A percentile compares a stretch with the other conserved stretches of the same genome.
Conservation (phyloP, 1,139 yeast species). For the Yamadazyma epiphylla region DNA sequence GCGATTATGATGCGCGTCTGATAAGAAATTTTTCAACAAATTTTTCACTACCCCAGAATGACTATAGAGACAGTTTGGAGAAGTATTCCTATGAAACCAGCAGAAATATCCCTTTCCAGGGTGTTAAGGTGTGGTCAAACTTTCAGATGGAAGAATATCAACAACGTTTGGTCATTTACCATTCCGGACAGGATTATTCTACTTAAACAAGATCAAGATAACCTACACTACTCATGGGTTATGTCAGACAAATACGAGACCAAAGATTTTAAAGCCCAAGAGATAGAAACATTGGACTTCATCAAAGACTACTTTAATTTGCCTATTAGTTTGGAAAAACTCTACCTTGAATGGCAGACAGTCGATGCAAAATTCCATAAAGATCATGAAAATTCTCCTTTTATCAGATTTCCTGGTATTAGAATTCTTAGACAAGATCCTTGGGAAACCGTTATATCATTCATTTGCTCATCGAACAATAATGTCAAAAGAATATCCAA, state of each 20-base stretch:
- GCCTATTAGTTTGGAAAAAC: slow-evolving; percentile 45
- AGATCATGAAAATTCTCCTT: slow-evolving; percentile 27
- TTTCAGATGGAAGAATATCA: slow-evolving; percentile 63
- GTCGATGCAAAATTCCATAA: slow-evolving; percentile 47
- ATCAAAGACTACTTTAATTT: slow-evolving; percentile 71
- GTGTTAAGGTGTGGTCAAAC: slow-evolving; percentile 90
- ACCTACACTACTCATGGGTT: slow-evolving; percentile 28
- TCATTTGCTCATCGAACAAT: slow-evolving; percentile 94
- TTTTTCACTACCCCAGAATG: slow-evolving; percentile 14
- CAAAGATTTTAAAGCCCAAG: slow-evolving; percentile 2
- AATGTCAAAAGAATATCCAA: slow-evolving; percentile 90
- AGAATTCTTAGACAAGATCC: slow-evolving; percentile 90
- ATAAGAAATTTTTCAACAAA: background rate
- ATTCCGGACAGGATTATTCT: slow-evolving; percentile 46
- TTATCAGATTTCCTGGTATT: slow-evolving; percentile 58
- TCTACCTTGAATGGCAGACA: slow-evolving; percentile 61
- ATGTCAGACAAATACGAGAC: slow-evolving; percentile 12
- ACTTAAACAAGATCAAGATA: slow-evolving; percentile 42
- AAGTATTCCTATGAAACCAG: slow-evolving; percentile 17
- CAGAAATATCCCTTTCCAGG: slow-evolving; percentile 58
- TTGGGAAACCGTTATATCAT: slow-evolving; percentile 89
- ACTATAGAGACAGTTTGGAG: slow-evolving; percentile 26
- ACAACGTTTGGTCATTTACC: slow-evolving; percentile 60
- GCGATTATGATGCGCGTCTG: background rate
- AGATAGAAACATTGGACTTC: slow-evolving; percentile 37